Base-by-base conservation (phyloP, 2,329 filamentous ascomycete species). In the Cladosporium sp. region DNA sequence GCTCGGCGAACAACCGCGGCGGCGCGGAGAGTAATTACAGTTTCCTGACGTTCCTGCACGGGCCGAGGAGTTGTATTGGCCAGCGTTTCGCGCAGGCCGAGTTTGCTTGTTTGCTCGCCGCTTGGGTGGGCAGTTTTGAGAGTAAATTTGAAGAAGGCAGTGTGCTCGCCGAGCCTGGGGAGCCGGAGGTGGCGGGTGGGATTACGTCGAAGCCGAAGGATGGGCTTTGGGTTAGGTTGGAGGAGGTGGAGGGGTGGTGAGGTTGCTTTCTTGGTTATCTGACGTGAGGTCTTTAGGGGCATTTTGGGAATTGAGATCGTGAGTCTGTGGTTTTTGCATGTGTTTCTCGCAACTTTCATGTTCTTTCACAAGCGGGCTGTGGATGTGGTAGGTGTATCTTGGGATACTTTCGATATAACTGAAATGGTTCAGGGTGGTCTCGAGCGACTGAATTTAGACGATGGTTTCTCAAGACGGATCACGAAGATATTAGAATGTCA, bases 11-110 rank as follows among this genome's bases (percentile, higher is more conserved):
- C 50, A 82, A 82, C 45, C 82, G 80, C 37, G 89, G 89, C 6
- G 87, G 87, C 7, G 85, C 88, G 1, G 74, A 77, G 13, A 88
- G 79, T 58, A 93, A 92, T 68, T 95, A 86, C 65, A 80, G 84
- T 1, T 84, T 86, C 61, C 65, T 92, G 69, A 92, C 88, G 0
- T 96, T 96, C 70, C 68, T 96, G 52, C 89, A 95, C 65, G 91
- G 91, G 0, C 89, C 90, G 2, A 75, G 90, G 47, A 87, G 85
- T 63, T 96, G 91, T 64, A 96, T 96, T 59, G 91, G 90, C 0
- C 80, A 84, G 67, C 76, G 76, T 2, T 96, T 96, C 70, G 87
- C 91, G 0, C 85, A 83, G 64, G 82, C 85, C 1, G 92, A 96
- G 73, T 88, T 96, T 68, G 89, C 88, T 7, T 92, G 86, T 64